phyloP scores from a whole-genome alignment of 768 basidiomycete genomes.

The Russula sp. region DNA sequence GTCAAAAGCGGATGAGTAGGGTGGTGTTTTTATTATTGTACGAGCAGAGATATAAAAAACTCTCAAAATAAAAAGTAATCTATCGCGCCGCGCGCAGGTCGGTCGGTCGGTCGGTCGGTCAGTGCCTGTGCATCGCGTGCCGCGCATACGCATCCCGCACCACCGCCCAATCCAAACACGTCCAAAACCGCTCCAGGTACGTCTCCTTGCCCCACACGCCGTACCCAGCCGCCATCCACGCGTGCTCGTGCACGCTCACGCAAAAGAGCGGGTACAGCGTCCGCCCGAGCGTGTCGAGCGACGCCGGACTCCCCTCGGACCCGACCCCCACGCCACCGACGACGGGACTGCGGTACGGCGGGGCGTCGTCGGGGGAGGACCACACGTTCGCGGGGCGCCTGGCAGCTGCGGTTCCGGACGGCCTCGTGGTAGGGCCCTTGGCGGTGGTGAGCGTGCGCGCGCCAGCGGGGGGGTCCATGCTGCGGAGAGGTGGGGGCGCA shows the following conservation, averaged over 20 bases:
- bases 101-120: no score
- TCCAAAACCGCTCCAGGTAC: constrained; percentile 82
- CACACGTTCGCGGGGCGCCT: background rate
- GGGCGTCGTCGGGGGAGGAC: background rate
- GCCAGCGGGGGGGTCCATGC: background rate
- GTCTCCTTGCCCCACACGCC: constrained; percentile 89
- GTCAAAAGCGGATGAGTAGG: no score
- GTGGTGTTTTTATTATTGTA: background rate
- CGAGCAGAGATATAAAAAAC: no score
- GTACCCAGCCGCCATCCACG: constrained; percentile 79
- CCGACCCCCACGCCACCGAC: no score
- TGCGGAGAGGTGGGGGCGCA: background rate
- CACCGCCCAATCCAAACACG: constrained; percentile 70
- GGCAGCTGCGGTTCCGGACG: background rate
- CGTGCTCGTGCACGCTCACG: constrained; percentile 75
- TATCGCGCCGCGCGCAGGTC: no score
- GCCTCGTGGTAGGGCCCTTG: no score
- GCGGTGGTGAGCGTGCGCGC: constrained; percentile 14
- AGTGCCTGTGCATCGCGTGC: background rate
- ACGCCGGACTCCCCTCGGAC: background rate
- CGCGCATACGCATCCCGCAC: constrained; percentile 34
- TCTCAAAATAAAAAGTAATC: background rate
- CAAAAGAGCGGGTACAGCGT: constrained; percentile 71
- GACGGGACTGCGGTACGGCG: background rate
- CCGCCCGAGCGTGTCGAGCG: constrained; percentile 38